Evolutionary conservation across 306 rosid genomes (phyloP), one percentile per base, ranked within the genome.

Genomic region (Carpinus viminea): DNA sequence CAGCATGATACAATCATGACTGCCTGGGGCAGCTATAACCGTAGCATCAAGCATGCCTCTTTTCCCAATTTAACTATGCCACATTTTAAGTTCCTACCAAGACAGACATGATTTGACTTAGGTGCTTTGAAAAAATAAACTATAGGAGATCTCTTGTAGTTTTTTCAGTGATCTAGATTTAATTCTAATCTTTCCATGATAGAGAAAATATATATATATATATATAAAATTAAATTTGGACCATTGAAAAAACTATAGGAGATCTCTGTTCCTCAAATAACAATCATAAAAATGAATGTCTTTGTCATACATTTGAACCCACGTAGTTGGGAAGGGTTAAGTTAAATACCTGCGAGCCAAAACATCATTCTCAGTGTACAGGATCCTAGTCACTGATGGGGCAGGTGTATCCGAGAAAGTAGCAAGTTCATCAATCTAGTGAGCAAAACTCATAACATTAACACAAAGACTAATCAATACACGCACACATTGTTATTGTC

Each of bases 341-440:
- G 52, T 71, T 54, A 65, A 66, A 36, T 75, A 85, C 98, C 93
- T 86, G 75, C 98, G 95, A 4, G 92, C 98, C 84, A 86, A 75
- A 16, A 95, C 91, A 87, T 95, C 98, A 80, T 92, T 91, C 31
- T 95, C 89, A 60, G 91, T 86, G 82, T 84, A 95, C 82, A 95
- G 88, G 77, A 92, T 79, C 86, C 98, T 87, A 56, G 98, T 91
- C 10, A 95, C 98, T 76, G 98, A 93, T 52, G 98, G 98, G 75
- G 93, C 86, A 74, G 97, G 91, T 52, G 97, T 81, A 74, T 92
- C 95, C 70, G 98, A 95, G 75, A 90, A 89, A 28, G 88, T 81
- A 10, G 98, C 82, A 52, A 95, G 97, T 73, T 95, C 97, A 73
- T 92, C 96, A 84, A 95, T 90, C 98, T 95, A 86, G 51, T 21